Conservation (phyloP, 202 grass and related monocot genomes). For the Eragrostis tef region DNA sequence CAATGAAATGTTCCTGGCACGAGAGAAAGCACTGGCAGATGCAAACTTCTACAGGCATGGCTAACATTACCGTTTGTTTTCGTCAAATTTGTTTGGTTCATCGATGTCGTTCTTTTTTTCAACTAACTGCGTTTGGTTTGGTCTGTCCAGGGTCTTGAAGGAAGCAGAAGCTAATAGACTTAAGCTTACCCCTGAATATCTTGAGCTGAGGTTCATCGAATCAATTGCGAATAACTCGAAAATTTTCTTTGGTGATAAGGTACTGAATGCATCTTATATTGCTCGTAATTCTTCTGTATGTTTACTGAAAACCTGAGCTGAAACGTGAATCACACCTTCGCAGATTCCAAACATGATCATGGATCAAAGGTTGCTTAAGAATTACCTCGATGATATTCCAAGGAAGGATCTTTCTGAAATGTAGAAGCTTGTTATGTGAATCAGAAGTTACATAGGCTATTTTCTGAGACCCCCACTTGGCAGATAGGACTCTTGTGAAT, state of each 20-base stretch:
- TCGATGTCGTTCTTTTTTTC: not conserved
- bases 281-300: not conserved
- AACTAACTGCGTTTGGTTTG: conserved; percentile 28
- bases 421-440: conserved; percentile 40
- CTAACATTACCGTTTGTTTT: conserved; percentile 21
- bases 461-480: conserved; percentile 23
- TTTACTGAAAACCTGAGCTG: conserved; percentile 7
- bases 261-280: conserved; percentile 25
- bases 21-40: conserved; percentile 80
- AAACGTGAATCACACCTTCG: conserved; percentile 15
- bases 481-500: conserved; percentile 35
- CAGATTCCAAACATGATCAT: conserved; percentile 98
- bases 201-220: conserved; percentile 96
- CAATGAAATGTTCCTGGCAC: conserved; percentile 92
- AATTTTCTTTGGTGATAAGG: conserved; percentile 99
- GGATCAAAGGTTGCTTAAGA: conserved; percentile 88
- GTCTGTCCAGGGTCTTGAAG: conserved; percentile 67
- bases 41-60: conserved; percentile 77
- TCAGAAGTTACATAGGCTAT: conserved; percentile 7
- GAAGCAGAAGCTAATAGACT: conserved; percentile 93
- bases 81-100: conserved; percentile 7
- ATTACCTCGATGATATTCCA: conserved; percentile 55
- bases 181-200: conserved; percentile 89
- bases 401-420: conserved; percentile 54
- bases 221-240: conserved; percentile 92